Conservation (phyloP, 2,329 filamentous ascomycete genomes). For the Trichophyton schoenleinii region DNA sequence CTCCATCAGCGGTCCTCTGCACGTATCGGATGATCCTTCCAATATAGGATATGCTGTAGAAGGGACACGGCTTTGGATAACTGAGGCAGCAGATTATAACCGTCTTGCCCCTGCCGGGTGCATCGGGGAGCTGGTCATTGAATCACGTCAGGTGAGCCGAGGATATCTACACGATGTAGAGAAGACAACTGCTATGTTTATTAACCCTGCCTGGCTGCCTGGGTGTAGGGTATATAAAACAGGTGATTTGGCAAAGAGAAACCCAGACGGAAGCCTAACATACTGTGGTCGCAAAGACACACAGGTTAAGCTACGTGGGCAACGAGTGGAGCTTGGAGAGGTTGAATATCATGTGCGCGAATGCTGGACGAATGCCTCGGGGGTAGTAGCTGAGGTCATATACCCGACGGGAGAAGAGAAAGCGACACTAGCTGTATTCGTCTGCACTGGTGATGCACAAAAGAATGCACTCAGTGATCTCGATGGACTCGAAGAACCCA, state of each 20-base stretch:
- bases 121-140: slow-evolving; percentile 48
- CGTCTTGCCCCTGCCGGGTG: slow-evolving; percentile 42
- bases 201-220: slow-evolving; percentile 29
- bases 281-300: slow-evolving; percentile 25
- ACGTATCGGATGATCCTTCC: slow-evolving; percentile 24
- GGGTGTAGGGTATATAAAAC: slow-evolving; percentile 24
- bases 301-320: slow-evolving; percentile 27
- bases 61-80: slow-evolving; percentile 24
- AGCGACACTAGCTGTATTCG: slow-evolving; percentile 38
- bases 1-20: slow-evolving; percentile 27
- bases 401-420: slow-evolving; percentile 33
- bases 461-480: neutral
- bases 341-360: slow-evolving; percentile 20
- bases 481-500: neutral
- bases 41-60: slow-evolving; percentile 25
- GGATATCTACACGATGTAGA: slow-evolving; percentile 23
- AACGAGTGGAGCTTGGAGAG: slow-evolving; percentile 26
- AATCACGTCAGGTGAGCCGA: slow-evolving; percentile 40
- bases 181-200: slow-evolving; percentile 43
- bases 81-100: slow-evolving; percentile 22
- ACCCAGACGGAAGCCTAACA: slow-evolving; percentile 20
- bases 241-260: slow-evolving; percentile 24
- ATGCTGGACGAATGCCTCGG: slow-evolving; percentile 30
- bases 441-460: slow-evolving; percentile 19
- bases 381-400: slow-evolving; percentile 40